These are phyloP conservation scores for Gossypium thurberi DNA, from an alignment of 345 rosid genomes.

Conservation along the genomic window DNA sequence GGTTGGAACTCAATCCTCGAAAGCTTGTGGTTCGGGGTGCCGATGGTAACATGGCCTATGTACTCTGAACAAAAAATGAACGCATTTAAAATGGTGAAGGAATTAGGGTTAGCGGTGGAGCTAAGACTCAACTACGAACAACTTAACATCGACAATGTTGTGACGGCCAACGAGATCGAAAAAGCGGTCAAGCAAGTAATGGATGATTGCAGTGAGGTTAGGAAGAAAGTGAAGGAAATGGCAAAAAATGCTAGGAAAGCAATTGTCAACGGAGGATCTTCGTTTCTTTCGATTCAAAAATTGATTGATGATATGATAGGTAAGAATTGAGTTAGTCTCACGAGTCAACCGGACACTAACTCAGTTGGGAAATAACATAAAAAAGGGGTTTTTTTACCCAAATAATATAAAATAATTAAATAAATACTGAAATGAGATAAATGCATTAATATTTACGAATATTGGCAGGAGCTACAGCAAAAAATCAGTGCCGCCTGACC, in stretches of 20 bases:
- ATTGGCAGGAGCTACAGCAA: too few species aligned
- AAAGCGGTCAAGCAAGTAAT: not conserved
- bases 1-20: not conserved
- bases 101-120: not conserved
- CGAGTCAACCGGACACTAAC: too few species aligned
- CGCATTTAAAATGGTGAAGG: not conserved
- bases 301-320: not conserved
- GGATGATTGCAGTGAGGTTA: not conserved
- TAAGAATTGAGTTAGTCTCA: too few species aligned
- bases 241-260: not conserved
- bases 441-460: too few species aligned
- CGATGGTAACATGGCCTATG: constrained; percentile 11
- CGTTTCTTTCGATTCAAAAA: not conserved
- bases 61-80: constrained; percentile 11
- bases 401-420: too few species aligned
- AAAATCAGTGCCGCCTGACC: too few species aligned
- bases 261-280: not conserved
- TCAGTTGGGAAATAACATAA: too few species aligned
- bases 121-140: not conserved
- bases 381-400: too few species aligned
- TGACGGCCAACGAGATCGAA: not conserved
- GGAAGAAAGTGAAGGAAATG: not conserved
- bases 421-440: too few species aligned
- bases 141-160: not conserved
- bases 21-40: constrained; percentile 13